Evolutionary conservation across 73 alveolate genomes (phyloP), one percentile per base, ranked within the genome.

Genomic region (Paramecium biaurelia): DNA sequence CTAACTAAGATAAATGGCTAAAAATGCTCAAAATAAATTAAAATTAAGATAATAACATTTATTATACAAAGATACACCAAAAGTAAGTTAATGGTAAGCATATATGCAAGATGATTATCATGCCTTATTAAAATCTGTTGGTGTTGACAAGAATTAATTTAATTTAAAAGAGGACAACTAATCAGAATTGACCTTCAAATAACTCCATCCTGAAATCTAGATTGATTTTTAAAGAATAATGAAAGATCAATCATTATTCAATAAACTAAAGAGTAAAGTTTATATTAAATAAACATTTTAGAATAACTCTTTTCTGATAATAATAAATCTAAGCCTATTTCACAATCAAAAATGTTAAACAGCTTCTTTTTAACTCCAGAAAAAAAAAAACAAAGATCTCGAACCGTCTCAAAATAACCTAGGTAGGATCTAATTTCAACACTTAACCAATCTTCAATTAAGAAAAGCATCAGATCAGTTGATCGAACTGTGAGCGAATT

Each of bases 341-440:
- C 58, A 35, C 24, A 72, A 72, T 72, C 86, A 35, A 72, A 72
- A 72, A 72, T 72, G 86, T 37, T 72, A 37, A 72, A 72, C 41
- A 72, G 59, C 35, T 72, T 72, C 58, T 72, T 72, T 72, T 37
- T 72, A 30, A 72, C 86, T 5, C 86, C 86, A 7, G 59, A 32
- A 37, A 72, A 72, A 37, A 72, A 72, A 38, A 35, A 35, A 34
- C 32, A 72, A 18, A 72, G 59, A n/a, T 28, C 57, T 18, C n/a
- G 58, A 38, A 35, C 58, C 0, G 58, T 38, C 15, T 35, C 86
- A 5, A 72, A 35, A 37, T 35, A 72, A 72, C 58, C 86, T 10
- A 72, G 58, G 18, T 8, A 38, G 35, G 86, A 72, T 35, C 58
- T 72, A 12, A 35, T 72, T 32, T 72, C 56, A 72, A 72, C 86